phyloP scores from a whole-genome alignment of 2,329 filamentous ascomycete species.

The Aotearoamyces nothofagi region DNA sequence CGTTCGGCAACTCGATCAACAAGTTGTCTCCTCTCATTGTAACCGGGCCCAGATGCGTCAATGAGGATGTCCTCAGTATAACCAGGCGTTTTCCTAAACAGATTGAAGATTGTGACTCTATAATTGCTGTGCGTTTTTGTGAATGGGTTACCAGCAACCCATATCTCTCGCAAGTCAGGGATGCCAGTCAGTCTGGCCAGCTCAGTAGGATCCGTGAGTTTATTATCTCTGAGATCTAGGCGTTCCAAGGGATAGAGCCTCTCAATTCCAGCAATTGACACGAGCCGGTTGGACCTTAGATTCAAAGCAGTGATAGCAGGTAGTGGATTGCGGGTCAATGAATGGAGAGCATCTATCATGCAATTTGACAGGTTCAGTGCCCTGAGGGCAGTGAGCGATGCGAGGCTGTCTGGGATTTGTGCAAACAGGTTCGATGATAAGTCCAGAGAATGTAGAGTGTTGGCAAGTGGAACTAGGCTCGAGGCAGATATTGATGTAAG shows the following conservation, averaged over 20 bases:
- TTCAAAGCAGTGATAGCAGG: conserved; percentile 91
- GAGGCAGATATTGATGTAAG: conserved; percentile 63
- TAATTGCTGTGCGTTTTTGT: conserved; percentile 75
- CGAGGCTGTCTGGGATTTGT: conserved; percentile 86
- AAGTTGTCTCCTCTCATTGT: conserved; percentile 70
- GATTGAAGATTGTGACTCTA: conserved; percentile 83
- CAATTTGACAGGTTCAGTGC: conserved; percentile 90
- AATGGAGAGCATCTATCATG: conserved; percentile 93
- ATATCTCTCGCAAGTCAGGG: conserved; percentile 83
- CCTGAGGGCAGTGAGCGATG: conserved; percentile 72
- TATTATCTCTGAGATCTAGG: conserved; percentile 83
- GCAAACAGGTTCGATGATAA: conserved; percentile 84
- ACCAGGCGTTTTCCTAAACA: conserved; percentile 81
- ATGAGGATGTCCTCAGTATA: conserved; percentile 85
- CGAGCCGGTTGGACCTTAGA: conserved; percentile 73
- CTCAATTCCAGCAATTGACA: conserved; percentile 80
- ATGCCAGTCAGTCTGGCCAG: conserved; percentile 79
- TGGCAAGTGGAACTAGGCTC: conserved; percentile 69
- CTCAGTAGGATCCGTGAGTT: conserved; percentile 78
- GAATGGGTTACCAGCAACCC: conserved; percentile 85
- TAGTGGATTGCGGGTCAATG: conserved; percentile 69
- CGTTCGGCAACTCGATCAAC: conserved; percentile 68
- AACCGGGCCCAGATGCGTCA: conserved; percentile 71
- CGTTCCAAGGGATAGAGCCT: conserved; percentile 77
- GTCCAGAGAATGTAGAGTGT: conserved; percentile 82